Percentiles rank a stretch among this genome's conserved stretches.
Evolutionary conservation across 2,329 filamentous ascomycete species (phyloP).

Genomic region (Albophoma yamanashiensis): DNA sequence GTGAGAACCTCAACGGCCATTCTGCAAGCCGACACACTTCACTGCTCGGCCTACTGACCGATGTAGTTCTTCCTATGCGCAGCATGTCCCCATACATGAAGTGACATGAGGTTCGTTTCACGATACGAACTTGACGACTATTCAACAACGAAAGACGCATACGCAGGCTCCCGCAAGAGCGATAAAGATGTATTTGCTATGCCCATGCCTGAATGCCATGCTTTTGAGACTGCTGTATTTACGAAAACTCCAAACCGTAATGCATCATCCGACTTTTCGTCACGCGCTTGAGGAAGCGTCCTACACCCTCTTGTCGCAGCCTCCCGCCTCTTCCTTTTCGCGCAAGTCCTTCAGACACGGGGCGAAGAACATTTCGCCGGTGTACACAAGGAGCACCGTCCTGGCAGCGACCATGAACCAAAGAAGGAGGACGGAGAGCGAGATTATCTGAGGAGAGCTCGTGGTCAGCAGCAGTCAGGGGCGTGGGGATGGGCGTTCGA

Average conservation of each 20-base stretch:
- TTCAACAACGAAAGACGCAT: neutral
- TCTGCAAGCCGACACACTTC: neutral
- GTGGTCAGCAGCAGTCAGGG: conserved; percentile 3
- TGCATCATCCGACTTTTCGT: neutral
- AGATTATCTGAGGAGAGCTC: conserved; percentile 23
- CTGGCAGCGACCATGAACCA: conserved; percentile 29
- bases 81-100: neutral
- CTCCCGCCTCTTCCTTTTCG: conserved; percentile 18
- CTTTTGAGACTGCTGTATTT: neutral
- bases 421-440: conserved; percentile 27
- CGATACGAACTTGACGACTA: neutral
- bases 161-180: neutral
- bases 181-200: neutral
- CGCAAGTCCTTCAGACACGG: conserved; percentile 29
- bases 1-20: neutral
- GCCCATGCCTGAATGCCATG: neutral
- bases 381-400: conserved; percentile 25
- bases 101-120: neutral
- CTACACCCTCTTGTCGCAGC: conserved; percentile 16
- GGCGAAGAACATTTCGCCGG: conserved; percentile 32
- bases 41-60: neutral
- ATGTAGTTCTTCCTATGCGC: neutral
- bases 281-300: neutral
- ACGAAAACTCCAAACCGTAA: neutral
- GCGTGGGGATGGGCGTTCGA: neutral